Evolutionary conservation across 1,284 basidiomycete species (phyloP).

Genomic region (Tetrapyrgos nigripes): DNA sequence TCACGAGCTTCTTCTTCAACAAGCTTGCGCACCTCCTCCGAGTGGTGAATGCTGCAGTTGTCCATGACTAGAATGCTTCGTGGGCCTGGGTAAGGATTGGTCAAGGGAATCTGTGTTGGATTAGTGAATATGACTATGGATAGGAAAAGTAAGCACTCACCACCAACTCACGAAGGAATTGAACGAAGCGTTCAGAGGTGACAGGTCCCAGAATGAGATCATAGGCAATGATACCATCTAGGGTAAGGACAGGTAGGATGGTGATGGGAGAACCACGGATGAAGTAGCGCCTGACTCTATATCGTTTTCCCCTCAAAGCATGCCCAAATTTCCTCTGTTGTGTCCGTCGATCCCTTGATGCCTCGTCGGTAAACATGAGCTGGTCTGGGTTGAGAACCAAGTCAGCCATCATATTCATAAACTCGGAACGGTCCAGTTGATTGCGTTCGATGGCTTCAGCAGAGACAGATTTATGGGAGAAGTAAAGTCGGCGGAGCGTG

Average conservation of each 20-base stretch:
- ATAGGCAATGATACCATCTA: constrained; percentile 9
- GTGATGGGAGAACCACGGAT: constrained; percentile 34
- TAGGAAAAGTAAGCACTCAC: constrained; percentile 1
- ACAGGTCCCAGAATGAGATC: no score
- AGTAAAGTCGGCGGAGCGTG: constrained; percentile 21
- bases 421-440: constrained; percentile 23
- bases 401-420: constrained; percentile 24
- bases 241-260: constrained; percentile 35
- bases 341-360: constrained; percentile 21
- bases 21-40: neutral
- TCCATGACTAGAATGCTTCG: constrained; percentile 8
- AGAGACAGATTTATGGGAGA: no score
- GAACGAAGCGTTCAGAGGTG: no score
- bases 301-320: constrained; percentile 23
- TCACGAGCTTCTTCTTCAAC: constrained; percentile 11
- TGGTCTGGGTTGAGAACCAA: constrained; percentile 4
- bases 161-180: no score
- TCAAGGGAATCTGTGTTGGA: constrained; percentile 6
- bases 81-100: constrained; percentile 10
- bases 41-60: constrained; percentile 10
- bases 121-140: neutral
- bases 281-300: constrained; percentile 25
- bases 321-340: constrained; percentile 21
- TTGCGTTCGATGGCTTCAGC: constrained; percentile 29
- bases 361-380: no score